Conservation (phyloP, 495 filamentous ascomycete species). For the Pseudevernia furfuracea region DNA sequence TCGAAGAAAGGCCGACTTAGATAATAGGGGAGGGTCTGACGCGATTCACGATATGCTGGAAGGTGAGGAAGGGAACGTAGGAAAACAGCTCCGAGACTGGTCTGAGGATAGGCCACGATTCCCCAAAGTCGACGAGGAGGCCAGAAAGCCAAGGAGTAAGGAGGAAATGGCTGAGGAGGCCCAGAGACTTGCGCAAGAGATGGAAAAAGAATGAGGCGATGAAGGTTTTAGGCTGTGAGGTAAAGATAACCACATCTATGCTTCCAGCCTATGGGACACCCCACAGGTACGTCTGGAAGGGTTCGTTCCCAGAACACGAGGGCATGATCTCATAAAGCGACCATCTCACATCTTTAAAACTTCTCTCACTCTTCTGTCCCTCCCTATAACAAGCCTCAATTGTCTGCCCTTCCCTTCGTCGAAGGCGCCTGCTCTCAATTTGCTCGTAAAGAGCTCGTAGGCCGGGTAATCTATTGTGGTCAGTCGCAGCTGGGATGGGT, state of each 20-base stretch:
- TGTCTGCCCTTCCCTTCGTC: conserved; percentile 48
- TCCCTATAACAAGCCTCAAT: conserved; percentile 63
- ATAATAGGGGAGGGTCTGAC: conserved; percentile 47
- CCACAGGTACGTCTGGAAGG: background rate
- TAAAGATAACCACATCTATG: background rate
- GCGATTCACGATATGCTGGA: conserved; percentile 76
- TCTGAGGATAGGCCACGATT: conserved; percentile 36
- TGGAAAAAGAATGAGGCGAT: conserved; percentile 31
- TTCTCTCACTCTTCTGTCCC: conserved; percentile 54
- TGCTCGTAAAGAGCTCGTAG: conserved; percentile 66
- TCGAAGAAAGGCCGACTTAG: conserved; percentile 50
- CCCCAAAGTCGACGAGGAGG: conserved; percentile 57
- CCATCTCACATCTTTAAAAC: conserved; percentile 43
- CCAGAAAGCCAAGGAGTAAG: conserved; percentile 57
- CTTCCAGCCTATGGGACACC: background rate
- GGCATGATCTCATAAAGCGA: background rate
- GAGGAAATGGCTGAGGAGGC: conserved; percentile 81
- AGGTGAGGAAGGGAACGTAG: conserved; percentile 78
- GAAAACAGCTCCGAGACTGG: conserved; percentile 32
- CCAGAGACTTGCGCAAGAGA: conserved; percentile 49
- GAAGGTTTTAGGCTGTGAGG: background rate
- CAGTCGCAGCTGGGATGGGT: background rate
- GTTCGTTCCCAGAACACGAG: background rate
- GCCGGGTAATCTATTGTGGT: conserved; percentile 46
- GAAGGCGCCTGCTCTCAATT: conserved; percentile 57